Base-by-base conservation (phyloP, 768 basidiomycete species). In the Podaxis pistillaris region DNA sequence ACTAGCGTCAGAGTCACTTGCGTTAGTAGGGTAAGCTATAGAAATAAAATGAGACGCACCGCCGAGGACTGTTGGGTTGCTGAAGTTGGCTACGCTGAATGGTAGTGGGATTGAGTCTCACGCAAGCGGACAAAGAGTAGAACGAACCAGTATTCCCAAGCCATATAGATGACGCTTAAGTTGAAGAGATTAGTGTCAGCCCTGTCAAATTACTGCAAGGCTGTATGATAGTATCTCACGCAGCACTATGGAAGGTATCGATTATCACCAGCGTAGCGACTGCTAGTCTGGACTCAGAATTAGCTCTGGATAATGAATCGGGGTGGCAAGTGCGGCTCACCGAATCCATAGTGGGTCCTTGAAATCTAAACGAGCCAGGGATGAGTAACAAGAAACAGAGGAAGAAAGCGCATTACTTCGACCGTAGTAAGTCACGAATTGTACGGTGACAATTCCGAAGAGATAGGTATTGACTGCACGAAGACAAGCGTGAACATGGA, bases 401-500 rank as follows among this genome's bases (percentile, higher is more conserved):
- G 26, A 24, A 13, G 4, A 8, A 30, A 37, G 17, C 19, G 9
- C 4, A 38, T 40, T 56, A 63, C 62, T 37, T 51, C 47, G 19
- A 7, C 22, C 26, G 51, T 63, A 63, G 40, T 63, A 63, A 4
- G 55, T 51, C 9, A 44, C 41, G 51, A 63, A 63, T 19, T 63
- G 62, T n/a, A 51, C 33, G 13, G 62, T 63, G 47, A 63, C 62
- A 33, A 63, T 30, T 9, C 62, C 62, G 24, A 56, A 63, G n/a
- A 63, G 55, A 51, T 38, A 57, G 1, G 62, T 63, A n/a, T 63
- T 63, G 44, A 63, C 62, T 63, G n/a, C 3, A 22, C n/a, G 33
- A 2, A 15, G 15, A 24, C 24, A 11, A 26, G 19, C 12, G 36
- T 56, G 19, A 56, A 19, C 11, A 22, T 15, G 11, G 17, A 5